Base-by-base conservation (phyloP, 2,329 filamentous ascomycete species). In the Purpureocillium lavendulum region DNA sequence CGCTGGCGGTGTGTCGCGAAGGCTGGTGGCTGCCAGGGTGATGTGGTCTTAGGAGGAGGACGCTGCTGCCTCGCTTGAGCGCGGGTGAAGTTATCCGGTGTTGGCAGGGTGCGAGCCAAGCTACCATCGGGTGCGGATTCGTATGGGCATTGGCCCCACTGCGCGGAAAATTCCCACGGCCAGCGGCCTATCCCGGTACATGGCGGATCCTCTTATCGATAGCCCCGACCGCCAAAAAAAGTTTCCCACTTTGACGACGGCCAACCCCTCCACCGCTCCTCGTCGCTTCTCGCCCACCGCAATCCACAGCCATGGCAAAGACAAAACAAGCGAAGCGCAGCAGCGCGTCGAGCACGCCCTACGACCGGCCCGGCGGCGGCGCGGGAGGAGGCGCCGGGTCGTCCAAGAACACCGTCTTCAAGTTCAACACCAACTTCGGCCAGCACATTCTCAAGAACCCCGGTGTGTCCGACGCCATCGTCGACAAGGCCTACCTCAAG, bases 361-460 rank as follows among this genome's bases (percentile, higher is more conserved):
- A 71, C 50, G 66, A 71, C 17, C 61, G 66, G 40, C 58, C 60
- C 13, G 46, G 43, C 30, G 45, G 46, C 11, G 42, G 49, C 38
- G 41, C 42, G 33, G 45, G 41, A 39, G 45, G 46, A 9, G 42
- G 49, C 38, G 41, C 42, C 35, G 45, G 41, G 40, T 39, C 49
- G n/a, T 49, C 44, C 42, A 69, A 69, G 55, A 88, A 94, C 67
- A 89, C 86, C 53, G 87, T 96, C 63, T 97, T 97, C 77, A 94
- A 94, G 61, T 94, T 96, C 79, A 95, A 94, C 70, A 92, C 84
- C 52, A 71, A 90, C 60, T 77, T 92, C 49, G 88, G 90, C 52
- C 72, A 77, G 58, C 87, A 97, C 62, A 92, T 98, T 45, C 74
- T 97, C 49, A 96, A 95, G 62, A 94, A 94, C 61, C 86, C 86